These are phyloP conservation scores for Coelastrella sp. DNA, from an alignment of 139 green algal genomes.

Conservation along the genomic window DNA sequence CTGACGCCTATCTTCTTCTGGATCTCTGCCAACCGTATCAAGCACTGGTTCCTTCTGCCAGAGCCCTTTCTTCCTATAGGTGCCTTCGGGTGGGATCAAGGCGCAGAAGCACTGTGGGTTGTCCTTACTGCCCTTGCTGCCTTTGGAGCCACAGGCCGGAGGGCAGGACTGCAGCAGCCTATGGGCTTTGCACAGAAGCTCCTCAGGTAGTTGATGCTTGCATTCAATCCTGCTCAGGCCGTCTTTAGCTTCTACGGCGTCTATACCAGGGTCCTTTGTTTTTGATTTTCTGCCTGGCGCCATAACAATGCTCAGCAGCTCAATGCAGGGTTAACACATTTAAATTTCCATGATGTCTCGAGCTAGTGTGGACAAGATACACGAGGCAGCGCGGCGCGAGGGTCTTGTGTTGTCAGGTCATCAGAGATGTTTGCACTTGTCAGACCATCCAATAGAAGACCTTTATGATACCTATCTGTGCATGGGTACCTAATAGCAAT, in stretches of 20 bases:
- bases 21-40: slow-evolving; percentile 60
- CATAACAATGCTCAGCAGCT: neutral
- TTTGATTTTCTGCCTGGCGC: neutral
- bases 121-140: slow-evolving; percentile 56
- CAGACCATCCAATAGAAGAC: too few species aligned
- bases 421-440: too few species aligned
- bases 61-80: slow-evolving; percentile 73
- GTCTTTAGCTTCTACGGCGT: neutral
- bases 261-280: neutral
- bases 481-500: too few species aligned
- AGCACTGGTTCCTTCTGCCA: slow-evolving; percentile 80
- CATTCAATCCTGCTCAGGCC: neutral
- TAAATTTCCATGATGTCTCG: too few species aligned
- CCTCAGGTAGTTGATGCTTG: neutral
- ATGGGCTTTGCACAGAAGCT: neutral
- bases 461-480: too few species aligned
- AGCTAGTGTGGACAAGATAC: too few species aligned
- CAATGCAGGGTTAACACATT: too few species aligned
- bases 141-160: slow-evolving; percentile 14
- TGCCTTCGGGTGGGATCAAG: slow-evolving; percentile 64
- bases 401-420: too few species aligned
- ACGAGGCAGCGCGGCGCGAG: too few species aligned
- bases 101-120: slow-evolving; percentile 82
- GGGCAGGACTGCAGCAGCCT: slow-evolving; percentile 5
- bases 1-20: slow-evolving; percentile 34